Evolutionary conservation across 768 basidiomycete genomes (phyloP), one percentile per base, ranked within the genome.

Genomic region (Trametes gibbosa): DNA sequence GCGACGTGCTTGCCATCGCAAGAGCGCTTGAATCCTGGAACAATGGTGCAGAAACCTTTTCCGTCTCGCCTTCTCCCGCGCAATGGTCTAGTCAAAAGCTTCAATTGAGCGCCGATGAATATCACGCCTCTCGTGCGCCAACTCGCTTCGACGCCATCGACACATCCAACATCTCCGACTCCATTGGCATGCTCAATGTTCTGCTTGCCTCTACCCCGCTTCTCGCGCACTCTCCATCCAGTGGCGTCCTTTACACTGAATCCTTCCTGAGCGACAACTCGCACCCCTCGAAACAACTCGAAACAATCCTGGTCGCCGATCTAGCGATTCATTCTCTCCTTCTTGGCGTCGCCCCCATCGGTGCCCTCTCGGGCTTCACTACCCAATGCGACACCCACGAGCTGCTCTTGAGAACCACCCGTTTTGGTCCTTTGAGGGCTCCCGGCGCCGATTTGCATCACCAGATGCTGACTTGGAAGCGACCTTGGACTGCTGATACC

Each of bases 81-180:
- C 66, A 67, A 1, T 80, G 78, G 79, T 74, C 73, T 5, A 62
- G 65, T 1, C 49, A 67, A 0, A 64, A 66, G 27, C 70, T 79
- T 23, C 42, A 53, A n/a, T 68, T 81, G 13, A 64, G 73, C 41
- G 47, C 60, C 3, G 67, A 62, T 5, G 74, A 76, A 47, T 78
- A 80, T 58, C 45, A 51, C 2, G 23, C 29, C 8, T 23, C 40
- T 13, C 29, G 50, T 13, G 72, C 73, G 4, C 79, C 80, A 0
- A 49, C 68, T 6, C 46, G 53, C 2, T 83, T 81, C 63, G 71
- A 77, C 56, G 70, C 78, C 54, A 77, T 83, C 25, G 79, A 82
- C 34, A 77, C 80, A 0, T 81, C 80, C n/a, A 81, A 82, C 56
- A 67, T 83, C 19, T 63, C 67, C 0, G 81, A 83, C 62, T 77